Conservation (phyloP, 371 early-diverging fungal species). For the Umbelopsis sp. region DNA sequence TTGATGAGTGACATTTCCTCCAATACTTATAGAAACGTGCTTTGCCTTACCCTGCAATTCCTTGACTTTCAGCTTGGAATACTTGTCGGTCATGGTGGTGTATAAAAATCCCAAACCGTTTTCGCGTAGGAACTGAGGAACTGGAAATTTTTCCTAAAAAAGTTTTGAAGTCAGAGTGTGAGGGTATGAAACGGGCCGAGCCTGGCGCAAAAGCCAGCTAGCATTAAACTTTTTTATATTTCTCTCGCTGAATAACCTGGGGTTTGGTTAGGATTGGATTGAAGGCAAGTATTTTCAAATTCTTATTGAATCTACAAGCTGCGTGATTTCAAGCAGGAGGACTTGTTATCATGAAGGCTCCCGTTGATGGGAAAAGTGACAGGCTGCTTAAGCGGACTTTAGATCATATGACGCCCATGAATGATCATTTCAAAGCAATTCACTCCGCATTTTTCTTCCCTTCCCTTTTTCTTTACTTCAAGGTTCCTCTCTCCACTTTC, state of each 20-base stretch:
- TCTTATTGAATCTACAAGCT: no score
- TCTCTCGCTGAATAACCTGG: no score
- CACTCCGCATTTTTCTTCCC: background rate
- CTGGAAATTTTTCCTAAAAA: background rate
- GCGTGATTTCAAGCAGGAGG: no score
- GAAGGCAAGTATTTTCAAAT: no score
- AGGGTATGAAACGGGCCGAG: no score
- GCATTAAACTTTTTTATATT: no score
- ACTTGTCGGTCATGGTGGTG: slow-evolving; percentile 43
- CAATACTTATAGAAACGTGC: background rate
- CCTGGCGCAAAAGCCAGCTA: no score
- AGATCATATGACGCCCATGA: slow-evolving; percentile 6
- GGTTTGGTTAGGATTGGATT: no score
- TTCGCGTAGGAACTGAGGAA: background rate
- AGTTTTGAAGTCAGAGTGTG: background rate
- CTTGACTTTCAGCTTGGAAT: slow-evolving; percentile 61
- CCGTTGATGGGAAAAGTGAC: background rate
- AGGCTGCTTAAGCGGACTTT: background rate
- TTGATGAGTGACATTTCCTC: background rate
- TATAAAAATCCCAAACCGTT: background rate
- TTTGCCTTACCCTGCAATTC: slow-evolving; percentile 59
- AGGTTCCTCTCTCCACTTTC: background rate
- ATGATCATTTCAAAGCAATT: background rate
- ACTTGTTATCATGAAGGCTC: no score
- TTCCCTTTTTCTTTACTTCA: slow-evolving; percentile 1